A percentile compares a stretch with the other conserved stretches of the same genome.
Evolutionary conservation across 805 yeast species (phyloP).

Genomic region (Cyberlindnera euphorbiae): DNA sequence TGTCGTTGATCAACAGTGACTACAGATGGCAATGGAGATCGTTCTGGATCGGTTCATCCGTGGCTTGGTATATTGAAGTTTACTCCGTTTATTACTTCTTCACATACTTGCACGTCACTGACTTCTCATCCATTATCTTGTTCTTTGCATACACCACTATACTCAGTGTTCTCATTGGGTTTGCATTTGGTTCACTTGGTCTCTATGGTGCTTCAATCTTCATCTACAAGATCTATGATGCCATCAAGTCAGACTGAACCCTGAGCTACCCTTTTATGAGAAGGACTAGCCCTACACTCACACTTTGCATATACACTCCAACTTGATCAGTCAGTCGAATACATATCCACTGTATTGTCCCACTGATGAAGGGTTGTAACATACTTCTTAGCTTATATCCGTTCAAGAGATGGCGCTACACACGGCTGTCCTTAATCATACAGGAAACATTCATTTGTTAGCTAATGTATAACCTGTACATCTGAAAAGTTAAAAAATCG

Average conservation of each 20-base stretch:
- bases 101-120: constrained; percentile 54
- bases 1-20: constrained; percentile 51
- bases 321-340: too few relatives aligned
- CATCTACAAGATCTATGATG: constrained; percentile 55
- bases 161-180: constrained; percentile 55
- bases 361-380: too few relatives aligned
- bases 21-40: constrained; percentile 83
- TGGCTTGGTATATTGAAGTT: constrained; percentile 64
- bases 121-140: constrained; percentile 59
- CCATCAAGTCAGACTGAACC: constrained; percentile 48
- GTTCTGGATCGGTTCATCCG: constrained; percentile 63
- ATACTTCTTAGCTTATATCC: too few relatives aligned
- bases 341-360: too few relatives aligned
- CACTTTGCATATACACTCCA: too few relatives aligned
- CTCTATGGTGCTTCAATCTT: constrained; percentile 62
- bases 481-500: too few relatives aligned
- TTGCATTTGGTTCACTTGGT: constrained; percentile 74
- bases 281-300: too few relatives aligned
- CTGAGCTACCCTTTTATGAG: too few relatives aligned
- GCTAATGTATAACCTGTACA: too few relatives aligned
- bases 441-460: too few relatives aligned
- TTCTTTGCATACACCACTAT: constrained; percentile 71
- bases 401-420: too few relatives aligned
- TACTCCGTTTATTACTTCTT: constrained; percentile 67
- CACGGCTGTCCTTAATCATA: too few relatives aligned